A percentile compares a stretch with the other conserved stretches of the same genome.
These are phyloP conservation scores for Phaeophleospora eucalypticola DNA, from an alignment of 2,329 filamentous ascomycete species.

Conservation along the genomic window DNA sequence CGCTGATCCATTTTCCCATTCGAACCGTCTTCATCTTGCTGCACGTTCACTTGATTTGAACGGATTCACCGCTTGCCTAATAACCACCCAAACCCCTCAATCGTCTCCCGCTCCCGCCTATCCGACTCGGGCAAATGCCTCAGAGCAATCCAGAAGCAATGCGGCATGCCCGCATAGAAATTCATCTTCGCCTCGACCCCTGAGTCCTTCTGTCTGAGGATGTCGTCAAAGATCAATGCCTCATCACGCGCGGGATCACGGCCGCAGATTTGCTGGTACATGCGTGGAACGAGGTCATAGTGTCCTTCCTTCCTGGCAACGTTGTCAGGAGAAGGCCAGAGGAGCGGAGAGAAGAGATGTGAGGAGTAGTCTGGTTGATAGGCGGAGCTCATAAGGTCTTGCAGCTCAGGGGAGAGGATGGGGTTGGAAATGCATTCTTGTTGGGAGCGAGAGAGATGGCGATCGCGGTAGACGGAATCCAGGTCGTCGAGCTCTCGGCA, in stretches of 20 bases:
- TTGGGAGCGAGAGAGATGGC: constrained; percentile 33
- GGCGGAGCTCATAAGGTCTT: constrained; percentile 9
- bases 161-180: constrained; percentile 41
- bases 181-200: constrained; percentile 43
- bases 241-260: constrained; percentile 51
- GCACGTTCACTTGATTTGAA: no score
- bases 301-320: constrained; percentile 25
- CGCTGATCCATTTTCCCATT: no score
- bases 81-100: constrained; percentile 33
- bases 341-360: constrained; percentile 8
- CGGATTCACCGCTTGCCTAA: no score
- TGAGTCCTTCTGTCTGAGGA: constrained; percentile 43
- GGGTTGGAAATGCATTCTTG: constrained; percentile 43
- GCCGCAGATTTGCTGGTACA: constrained; percentile 50
- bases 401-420: constrained; percentile 13
- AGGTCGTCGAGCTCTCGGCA: constrained; percentile 23
- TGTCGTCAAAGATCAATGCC: constrained; percentile 47
- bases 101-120: constrained; percentile 27
- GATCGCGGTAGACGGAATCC: constrained; percentile 35
- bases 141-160: constrained; percentile 35
- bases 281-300: constrained; percentile 38
- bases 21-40: no score
- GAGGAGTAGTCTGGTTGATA: constrained; percentile 9
- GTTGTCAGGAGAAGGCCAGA: constrained; percentile 13
- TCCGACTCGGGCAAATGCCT: constrained; percentile 30